A percentile compares a stretch with the other conserved stretches of the same genome.
These are phyloP conservation scores for Reutealis trisperma DNA, from an alignment of 345 rosid species.

Conservation along the genomic window DNA sequence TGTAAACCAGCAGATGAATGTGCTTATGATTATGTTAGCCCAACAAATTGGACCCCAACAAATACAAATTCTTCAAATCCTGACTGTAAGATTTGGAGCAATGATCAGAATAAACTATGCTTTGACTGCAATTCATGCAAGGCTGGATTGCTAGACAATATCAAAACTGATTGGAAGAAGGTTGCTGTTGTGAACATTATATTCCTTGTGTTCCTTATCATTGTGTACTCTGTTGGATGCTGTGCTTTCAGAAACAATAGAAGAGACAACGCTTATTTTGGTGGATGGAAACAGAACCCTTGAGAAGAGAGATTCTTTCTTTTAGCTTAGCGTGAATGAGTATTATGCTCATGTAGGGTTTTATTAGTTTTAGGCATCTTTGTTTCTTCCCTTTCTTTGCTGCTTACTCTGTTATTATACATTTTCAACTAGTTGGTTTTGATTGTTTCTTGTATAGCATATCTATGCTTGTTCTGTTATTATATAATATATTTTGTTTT, in stretches of 20 bases:
- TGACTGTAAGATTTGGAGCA: constrained; percentile 64
- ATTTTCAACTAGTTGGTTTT: too few relatives aligned
- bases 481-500: too few relatives aligned
- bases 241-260: constrained; percentile 83
- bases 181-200: constrained; percentile 63
- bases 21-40: constrained; percentile 51
- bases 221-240: constrained; percentile 75
- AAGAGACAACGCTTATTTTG: constrained; percentile 40
- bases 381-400: not conserved
- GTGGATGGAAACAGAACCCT: constrained; percentile 29
- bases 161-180: constrained; percentile 73
- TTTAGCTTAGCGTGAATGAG: too few relatives aligned
- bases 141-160: constrained; percentile 76
- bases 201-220: constrained; percentile 69
- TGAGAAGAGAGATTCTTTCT: not conserved
- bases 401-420: not conserved
- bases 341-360: not conserved
- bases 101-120: constrained; percentile 43
- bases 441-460: too few relatives aligned
- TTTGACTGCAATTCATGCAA: constrained; percentile 83
- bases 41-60: constrained; percentile 58
- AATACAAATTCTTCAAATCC: constrained; percentile 31
- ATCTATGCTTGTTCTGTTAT: too few relatives aligned
- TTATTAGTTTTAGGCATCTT: not conserved
- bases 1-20: constrained; percentile 87